Base-by-base conservation (phyloP, 108 stramenopile species). In the Ochromonas danica region DNA sequence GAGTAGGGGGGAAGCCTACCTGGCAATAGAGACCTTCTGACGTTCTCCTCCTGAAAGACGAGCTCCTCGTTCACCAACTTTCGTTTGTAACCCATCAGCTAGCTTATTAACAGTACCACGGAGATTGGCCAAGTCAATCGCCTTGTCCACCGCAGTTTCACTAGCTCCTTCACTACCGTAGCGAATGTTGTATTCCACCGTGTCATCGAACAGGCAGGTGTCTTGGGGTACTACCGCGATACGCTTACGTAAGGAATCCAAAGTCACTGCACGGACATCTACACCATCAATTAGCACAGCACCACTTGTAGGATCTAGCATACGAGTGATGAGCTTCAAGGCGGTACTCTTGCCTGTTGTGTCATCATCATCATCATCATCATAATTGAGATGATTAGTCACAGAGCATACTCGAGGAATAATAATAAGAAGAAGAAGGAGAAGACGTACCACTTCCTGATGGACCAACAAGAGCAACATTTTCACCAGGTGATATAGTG, bases 381-480 rank as follows among this genome's bases (percentile, higher is more conserved):
- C 22, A 51, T 51, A 14, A 51, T 51, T 51, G 22, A 14, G 6
- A 51, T 51, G 6, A 51, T 51, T 51, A 51, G 6, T 51, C 6
- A 14, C 22, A 51, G 22, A 22, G 22, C 45, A 51, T 51, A 51
- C 22, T 14, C 45, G 22, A 51, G 6, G 45, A 51, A 90, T 89
- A 39, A 95, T 41, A 3, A 94, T 95, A n/a, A n/a, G n/a, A n/a
- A n/a, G n/a, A n/a, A n/a, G n/a, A n/a, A n/a, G n/a, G n/a, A n/a
- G n/a, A n/a, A 10, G 88, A 86, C 80, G 97, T 99, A 31, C 98
- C 98, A 28, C 84, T 83, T 0, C 98, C 98, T 82, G 92, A 94
- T 33, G 90, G 84, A 14, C 98, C 98, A 0, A 93, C 91, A 33
- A 99, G 63, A 0, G 94, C 96, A 30, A 95, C 86, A 62, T 94